Evolutionary conservation across 345 rosid species (phyloP), one percentile per base, ranked within the genome.

Genomic region (Limnanthes douglasii): DNA sequence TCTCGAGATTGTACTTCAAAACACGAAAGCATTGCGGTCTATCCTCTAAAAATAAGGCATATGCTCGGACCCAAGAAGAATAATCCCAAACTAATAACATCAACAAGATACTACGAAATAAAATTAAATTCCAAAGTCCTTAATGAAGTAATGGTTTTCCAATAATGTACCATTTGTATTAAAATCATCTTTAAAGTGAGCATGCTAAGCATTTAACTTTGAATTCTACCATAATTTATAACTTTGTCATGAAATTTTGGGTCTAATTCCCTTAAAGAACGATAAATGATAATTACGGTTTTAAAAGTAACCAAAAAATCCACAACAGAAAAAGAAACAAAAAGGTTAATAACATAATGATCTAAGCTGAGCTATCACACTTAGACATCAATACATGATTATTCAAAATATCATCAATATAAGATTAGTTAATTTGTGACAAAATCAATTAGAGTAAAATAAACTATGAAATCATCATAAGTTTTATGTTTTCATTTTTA

Each of bases 151-250:
- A 31, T 6, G 21, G 33, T 29, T 28, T 32, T 16, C 37, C 31
- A 5, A 24, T 18, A 34, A 34, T n/a, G 14, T 80, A 90, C 98
- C 96, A 37, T 69, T 72, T 44, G 98, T 82, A 60, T 96, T 59
- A 7, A 96, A 84, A 68, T 90, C 98, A 56, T 90, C 98, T 58
- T 80, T 90, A 57, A 90, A 90, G 61, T 90, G 94, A 46, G 93
- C 62, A 90, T 80, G 56, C 75, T 84, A 34, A 90, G 96, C 96
- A 90, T 80, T 46, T 84, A 96, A 55, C 26, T 73, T 62, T 85
- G 69, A 68, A 78, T 80, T 66, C 84, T 68, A 29, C 95, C 92
- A 53, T 90, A 90, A 42, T 90, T 90, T 36, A 84, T 80, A 37
- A 90, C 70, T 56, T 90, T 96, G 55, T 84, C 98, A 25, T 80